Evolutionary conservation across 108 stramenopile genomes (phyloP).

Genomic region (Epithemia pelagica): DNA sequence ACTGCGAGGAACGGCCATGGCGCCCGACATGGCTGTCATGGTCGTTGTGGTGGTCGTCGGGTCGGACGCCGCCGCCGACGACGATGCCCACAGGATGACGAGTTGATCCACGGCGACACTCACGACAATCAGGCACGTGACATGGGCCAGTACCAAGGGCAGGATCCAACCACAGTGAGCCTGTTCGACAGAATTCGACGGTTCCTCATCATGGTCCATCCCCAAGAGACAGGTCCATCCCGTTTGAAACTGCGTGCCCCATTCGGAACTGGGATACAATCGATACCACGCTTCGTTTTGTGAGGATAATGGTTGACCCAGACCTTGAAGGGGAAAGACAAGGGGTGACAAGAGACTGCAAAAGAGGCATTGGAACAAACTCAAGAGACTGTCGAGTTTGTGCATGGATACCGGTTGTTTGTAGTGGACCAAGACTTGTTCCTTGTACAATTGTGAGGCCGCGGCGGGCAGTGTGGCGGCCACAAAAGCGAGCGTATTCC

Average conservation of each 20-base stretch:
- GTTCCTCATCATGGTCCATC: slow-evolving; percentile 39
- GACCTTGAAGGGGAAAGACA: slow-evolving; percentile 63
- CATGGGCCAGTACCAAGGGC: slow-evolving; percentile 46
- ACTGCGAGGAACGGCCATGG: slow-evolving; percentile 73
- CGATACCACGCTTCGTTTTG: slow-evolving; percentile 39
- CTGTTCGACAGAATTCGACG: slow-evolving; percentile 43
- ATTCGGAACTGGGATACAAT: slow-evolving; percentile 57
- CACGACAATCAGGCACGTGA: slow-evolving; percentile 63
- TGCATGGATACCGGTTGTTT: slow-evolving; percentile 73
- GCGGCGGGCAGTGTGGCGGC: slow-evolving; percentile 60
- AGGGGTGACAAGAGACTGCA: slow-evolving; percentile 73
- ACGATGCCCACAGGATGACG: slow-evolving; percentile 43
- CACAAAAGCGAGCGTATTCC: slow-evolving; percentile 69
- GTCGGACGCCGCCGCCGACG: not conserved
- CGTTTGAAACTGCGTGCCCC: slow-evolving; percentile 58
- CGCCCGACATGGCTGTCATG: slow-evolving; percentile 17
- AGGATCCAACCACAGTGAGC: slow-evolving; percentile 49
- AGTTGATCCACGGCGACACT: slow-evolving; percentile 79
- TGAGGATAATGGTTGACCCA: slow-evolving; percentile 18
- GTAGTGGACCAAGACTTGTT: slow-evolving; percentile 57
- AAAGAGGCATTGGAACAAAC: slow-evolving; percentile 66
- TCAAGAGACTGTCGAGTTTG: slow-evolving; percentile 62
- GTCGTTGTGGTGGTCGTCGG: not conserved
- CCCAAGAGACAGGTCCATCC: slow-evolving; percentile 74
- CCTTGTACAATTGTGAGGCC: slow-evolving; percentile 79